phyloP scores from a whole-genome alignment of 768 basidiomycete species.

The Auricularia sp. region DNA sequence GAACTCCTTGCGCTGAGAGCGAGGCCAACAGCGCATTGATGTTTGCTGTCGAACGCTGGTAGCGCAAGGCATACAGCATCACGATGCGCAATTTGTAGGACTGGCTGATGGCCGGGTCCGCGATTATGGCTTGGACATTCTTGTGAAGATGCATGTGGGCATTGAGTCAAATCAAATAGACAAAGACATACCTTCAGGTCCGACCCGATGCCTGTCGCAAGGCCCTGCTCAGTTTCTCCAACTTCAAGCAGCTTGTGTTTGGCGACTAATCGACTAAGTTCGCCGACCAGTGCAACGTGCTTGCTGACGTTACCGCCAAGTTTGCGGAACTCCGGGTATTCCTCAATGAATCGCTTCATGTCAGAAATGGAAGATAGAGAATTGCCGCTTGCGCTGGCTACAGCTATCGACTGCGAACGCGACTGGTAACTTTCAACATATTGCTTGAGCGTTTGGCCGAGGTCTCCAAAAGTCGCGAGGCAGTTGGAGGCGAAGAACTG shows the following conservation, averaged over 20 bases:
- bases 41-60: conserved; percentile 78
- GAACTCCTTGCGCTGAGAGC: conserved; percentile 24
- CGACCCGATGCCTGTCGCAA: conserved; percentile 84
- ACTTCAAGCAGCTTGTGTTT: conserved; percentile 78
- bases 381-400: conserved; percentile 26
- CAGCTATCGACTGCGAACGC: conserved; percentile 63
- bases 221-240: conserved; percentile 91
- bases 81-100: conserved; percentile 85
- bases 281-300: conserved; percentile 94
- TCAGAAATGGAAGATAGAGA: conserved; percentile 89
- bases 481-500: conserved; percentile 88
- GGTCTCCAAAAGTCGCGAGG: conserved; percentile 90
- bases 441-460: conserved; percentile 81
- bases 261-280: conserved; percentile 84
- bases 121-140: conserved; percentile 75
- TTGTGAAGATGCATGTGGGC: conserved; percentile 20
- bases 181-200: conserved; percentile 62
- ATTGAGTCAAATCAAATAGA: neutral
- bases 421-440: conserved; percentile 93
- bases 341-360: conserved; percentile 97
- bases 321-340: conserved; percentile 95
- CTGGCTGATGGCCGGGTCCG: conserved; percentile 53
- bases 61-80: conserved; percentile 86
- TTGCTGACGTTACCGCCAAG: conserved; percentile 98
- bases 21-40: conserved; percentile 58